Evolutionary conservation across 192 early-diverging fungal genomes (phyloP).

Genomic region (Podila epicladia): DNA sequence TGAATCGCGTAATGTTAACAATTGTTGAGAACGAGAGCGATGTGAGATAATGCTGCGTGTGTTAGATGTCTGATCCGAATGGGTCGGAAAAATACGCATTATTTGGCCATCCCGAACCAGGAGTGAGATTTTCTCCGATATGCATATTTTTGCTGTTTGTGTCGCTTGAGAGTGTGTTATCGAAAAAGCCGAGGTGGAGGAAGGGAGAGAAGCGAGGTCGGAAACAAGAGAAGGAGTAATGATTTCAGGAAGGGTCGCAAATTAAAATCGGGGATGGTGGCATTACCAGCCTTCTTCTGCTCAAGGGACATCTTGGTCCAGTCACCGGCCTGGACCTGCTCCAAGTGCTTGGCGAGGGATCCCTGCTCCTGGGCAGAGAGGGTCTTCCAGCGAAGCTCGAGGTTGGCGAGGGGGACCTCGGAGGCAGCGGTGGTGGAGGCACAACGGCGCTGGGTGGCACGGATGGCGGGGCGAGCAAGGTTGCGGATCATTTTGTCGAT

Average conservation of each 20-base stretch:
- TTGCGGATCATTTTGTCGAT: slow-evolving; percentile 66
- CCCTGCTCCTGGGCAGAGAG: slow-evolving; percentile 81
- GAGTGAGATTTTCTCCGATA: slow-evolving; percentile 7
- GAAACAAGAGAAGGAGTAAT: neutral
- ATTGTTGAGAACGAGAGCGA: no score
- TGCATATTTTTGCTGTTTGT: neutral
- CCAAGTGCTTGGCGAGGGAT: slow-evolving; percentile 81
- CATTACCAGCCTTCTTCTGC: slow-evolving; percentile 92
- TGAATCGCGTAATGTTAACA: no score
- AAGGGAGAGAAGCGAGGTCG: no score
- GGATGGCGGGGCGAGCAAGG: slow-evolving; percentile 61
- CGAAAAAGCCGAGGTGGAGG: no score
- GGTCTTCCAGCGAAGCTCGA: slow-evolving; percentile 71
- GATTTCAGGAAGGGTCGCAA: neutral
- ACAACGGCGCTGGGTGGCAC: slow-evolving; percentile 56
- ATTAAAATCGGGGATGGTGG: neutral
- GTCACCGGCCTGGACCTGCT: slow-evolving; percentile 92
- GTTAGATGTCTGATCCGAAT: neutral
- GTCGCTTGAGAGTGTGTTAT: neutral
- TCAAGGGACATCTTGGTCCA: slow-evolving; percentile 94
- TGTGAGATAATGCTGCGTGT: neutral
- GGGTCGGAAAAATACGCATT: slow-evolving; percentile 2
- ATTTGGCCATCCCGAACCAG: neutral
- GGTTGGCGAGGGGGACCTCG: slow-evolving; percentile 59
- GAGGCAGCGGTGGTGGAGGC: slow-evolving; percentile 56